A percentile compares a stretch with the other conserved stretches of the same genome.
phyloP scores from a whole-genome alignment of 2,329 filamentous ascomycete genomes.

The Orbilia quercus region DNA sequence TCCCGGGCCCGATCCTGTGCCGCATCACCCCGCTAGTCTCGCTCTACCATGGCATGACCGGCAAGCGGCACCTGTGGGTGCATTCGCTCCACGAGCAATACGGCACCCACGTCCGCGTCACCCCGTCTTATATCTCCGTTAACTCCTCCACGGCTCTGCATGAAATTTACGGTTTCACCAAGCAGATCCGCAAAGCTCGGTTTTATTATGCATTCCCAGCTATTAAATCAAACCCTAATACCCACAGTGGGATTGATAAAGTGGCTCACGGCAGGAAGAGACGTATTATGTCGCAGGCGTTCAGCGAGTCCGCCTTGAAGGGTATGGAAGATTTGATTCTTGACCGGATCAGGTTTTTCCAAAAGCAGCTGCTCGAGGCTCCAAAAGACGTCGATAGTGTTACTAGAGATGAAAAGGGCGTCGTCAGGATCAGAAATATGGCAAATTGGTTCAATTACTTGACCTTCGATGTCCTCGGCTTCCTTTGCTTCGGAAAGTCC shows the following conservation, averaged over 20 bases:
- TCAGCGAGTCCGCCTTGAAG: slow-evolving; percentile 74
- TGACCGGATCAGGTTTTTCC: slow-evolving; percentile 74
- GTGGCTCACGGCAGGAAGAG: slow-evolving; percentile 76
- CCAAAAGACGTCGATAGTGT: slow-evolving; percentile 65
- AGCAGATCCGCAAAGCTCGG: slow-evolving; percentile 66
- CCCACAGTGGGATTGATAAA: slow-evolving; percentile 78
- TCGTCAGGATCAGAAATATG: slow-evolving; percentile 72
- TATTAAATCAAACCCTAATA: slow-evolving; percentile 66
- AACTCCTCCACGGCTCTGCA: slow-evolving; percentile 62
- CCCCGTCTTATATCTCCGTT: slow-evolving; percentile 57
- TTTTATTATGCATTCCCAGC: slow-evolving; percentile 67
- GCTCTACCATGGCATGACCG: slow-evolving; percentile 79
- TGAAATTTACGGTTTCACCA: slow-evolving; percentile 66
- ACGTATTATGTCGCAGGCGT: slow-evolving; percentile 76
- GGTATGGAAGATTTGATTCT: slow-evolving; percentile 76
- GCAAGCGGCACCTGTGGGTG: slow-evolving; percentile 80
- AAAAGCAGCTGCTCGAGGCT: slow-evolving; percentile 68
- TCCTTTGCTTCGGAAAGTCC: slow-evolving; percentile 67
- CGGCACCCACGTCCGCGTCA: slow-evolving; percentile 65
- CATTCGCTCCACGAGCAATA: slow-evolving; percentile 77
- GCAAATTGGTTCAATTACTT: slow-evolving; percentile 64
- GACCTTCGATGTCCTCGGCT: slow-evolving; percentile 68
- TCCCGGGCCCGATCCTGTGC: slow-evolving; percentile 73
- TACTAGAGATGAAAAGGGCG: slow-evolving; percentile 65
- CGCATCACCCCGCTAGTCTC: slow-evolving; percentile 70